phyloP scores from a whole-genome alignment of 495 filamentous ascomycete genomes.

The Penicillium crystallinum region DNA sequence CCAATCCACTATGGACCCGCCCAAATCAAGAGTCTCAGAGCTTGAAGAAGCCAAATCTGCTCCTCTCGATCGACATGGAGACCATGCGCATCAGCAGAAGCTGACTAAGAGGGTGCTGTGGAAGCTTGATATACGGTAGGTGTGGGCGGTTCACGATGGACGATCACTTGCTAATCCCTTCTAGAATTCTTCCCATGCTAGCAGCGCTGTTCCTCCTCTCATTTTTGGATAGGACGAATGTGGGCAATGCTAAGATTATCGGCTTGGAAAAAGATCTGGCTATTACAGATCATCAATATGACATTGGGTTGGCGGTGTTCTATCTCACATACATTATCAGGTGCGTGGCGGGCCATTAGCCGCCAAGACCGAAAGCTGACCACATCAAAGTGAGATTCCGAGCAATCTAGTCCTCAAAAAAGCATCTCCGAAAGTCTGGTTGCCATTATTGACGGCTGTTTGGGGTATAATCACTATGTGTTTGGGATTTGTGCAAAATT shows the following conservation, averaged over 20 bases:
- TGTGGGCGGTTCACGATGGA: neutral
- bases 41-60: constrained; percentile 14
- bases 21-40: constrained; percentile 9
- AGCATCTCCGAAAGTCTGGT: constrained; percentile 54
- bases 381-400: constrained; percentile 31
- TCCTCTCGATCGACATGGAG: constrained; percentile 12
- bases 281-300: constrained; percentile 60
- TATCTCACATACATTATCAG: constrained; percentile 63
- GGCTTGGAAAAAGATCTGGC: constrained; percentile 51
- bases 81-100: constrained; percentile 17
- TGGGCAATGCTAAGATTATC: constrained; percentile 60
- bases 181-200: constrained; percentile 57
- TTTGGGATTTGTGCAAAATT: constrained; percentile 45
- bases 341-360: constrained; percentile 12
- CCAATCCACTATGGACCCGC: constrained; percentile 14
- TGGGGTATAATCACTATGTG: constrained; percentile 57
- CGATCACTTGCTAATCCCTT: too few species aligned
- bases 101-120: constrained; percentile 39
- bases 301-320: constrained; percentile 50
- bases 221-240: constrained; percentile 53
- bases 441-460: constrained; percentile 59
- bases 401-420: constrained; percentile 43
- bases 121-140: constrained; percentile 52
- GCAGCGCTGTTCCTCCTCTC: constrained; percentile 50
- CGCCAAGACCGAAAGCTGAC: neutral